phyloP scores from a whole-genome alignment of 768 basidiomycete genomes.

The Collybiopsis confluens region DNA sequence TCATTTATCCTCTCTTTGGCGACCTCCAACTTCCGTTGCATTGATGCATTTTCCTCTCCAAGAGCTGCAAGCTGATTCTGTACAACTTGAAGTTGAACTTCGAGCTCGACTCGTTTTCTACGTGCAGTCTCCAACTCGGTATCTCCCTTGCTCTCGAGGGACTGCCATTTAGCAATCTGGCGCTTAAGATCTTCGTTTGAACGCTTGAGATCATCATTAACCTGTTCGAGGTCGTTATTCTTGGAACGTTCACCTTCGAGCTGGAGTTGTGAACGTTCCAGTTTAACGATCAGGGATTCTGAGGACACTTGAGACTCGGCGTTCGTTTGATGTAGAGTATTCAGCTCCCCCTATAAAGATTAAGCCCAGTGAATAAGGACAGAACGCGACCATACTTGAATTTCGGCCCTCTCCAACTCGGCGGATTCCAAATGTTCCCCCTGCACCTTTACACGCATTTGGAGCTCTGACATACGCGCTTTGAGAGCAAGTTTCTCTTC shows the following conservation, averaged over 20 bases:
- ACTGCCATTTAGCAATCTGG: conserved; percentile 69
- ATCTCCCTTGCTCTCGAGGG: conserved; percentile 59
- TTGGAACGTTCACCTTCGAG: conserved; percentile 52
- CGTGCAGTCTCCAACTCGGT: conserved; percentile 52
- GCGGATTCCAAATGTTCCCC: conserved; percentile 32
- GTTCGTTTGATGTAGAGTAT: conserved; percentile 44
- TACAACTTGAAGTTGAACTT: conserved; percentile 47
- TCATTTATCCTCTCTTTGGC: conserved; percentile 34
- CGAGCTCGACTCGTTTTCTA: conserved; percentile 52
- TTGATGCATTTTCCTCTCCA: conserved; percentile 28
- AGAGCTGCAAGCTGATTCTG: conserved; percentile 32
- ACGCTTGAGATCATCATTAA: conserved; percentile 55
- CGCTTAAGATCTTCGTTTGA: conserved; percentile 50
- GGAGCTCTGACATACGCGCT: conserved; percentile 27
- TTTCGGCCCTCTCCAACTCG: conserved; percentile 40
- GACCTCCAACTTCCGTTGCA: conserved; percentile 37
- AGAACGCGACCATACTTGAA: conserved; percentile 34
- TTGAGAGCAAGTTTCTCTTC: conserved; percentile 23
- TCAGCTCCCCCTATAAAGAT: conserved; percentile 28
- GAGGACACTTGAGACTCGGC: conserved; percentile 44
- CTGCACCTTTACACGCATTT: conserved; percentile 34
- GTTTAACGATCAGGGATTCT: conserved; percentile 42
- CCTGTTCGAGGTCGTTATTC: conserved; percentile 49
- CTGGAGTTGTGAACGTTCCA: conserved; percentile 55
- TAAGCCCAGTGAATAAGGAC: not conserved